Conservation (phyloP, 2,329 filamentous ascomycete species). For the Mycosphaerelloides madeirae region DNA sequence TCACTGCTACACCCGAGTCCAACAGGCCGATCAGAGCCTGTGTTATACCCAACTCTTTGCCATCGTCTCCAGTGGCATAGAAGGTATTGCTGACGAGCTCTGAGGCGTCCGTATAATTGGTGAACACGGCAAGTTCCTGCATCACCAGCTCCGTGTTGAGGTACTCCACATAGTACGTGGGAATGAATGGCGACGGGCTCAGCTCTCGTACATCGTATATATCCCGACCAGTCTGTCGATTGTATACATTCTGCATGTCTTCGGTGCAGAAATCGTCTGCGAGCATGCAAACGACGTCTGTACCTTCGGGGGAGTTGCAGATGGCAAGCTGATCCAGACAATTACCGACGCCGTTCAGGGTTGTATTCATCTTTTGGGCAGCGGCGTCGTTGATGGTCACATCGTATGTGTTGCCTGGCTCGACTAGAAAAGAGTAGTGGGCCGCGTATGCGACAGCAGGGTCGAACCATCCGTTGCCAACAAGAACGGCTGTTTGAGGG, state of each 20-base stretch:
- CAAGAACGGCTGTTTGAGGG: slow-evolving; percentile 3
- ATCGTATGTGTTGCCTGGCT: slow-evolving; percentile 53
- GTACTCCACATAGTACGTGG: slow-evolving; percentile 49
- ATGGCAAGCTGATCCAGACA: slow-evolving; percentile 53
- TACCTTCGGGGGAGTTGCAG: slow-evolving; percentile 39
- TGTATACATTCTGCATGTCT: slow-evolving; percentile 48
- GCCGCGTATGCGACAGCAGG: slow-evolving; percentile 50
- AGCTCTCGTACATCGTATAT: slow-evolving; percentile 56
- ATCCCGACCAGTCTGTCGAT: slow-evolving; percentile 39
- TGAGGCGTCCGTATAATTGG: slow-evolving; percentile 45
- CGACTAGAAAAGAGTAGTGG: slow-evolving; percentile 53
- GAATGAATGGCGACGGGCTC: slow-evolving; percentile 52
- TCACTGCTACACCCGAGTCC: slow-evolving; percentile 34
- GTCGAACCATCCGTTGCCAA: slow-evolving; percentile 56
- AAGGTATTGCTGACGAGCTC: slow-evolving; percentile 42
- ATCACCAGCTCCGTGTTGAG: slow-evolving; percentile 52
- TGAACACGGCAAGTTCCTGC: slow-evolving; percentile 49
- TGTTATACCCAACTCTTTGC: slow-evolving; percentile 37
- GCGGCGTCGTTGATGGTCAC: slow-evolving; percentile 46
- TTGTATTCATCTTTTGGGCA: slow-evolving; percentile 51
- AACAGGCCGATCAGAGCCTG: slow-evolving; percentile 37
- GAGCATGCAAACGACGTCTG: background rate
- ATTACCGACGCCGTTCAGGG: slow-evolving; percentile 56
- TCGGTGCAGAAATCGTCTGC: slow-evolving; percentile 29
- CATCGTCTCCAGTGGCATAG: slow-evolving; percentile 44